A percentile compares a stretch with the other conserved stretches of the same genome.
These are phyloP conservation scores for Exophiala calicioides DNA, from an alignment of 2,329 filamentous ascomycete genomes.

Conservation along the genomic window DNA sequence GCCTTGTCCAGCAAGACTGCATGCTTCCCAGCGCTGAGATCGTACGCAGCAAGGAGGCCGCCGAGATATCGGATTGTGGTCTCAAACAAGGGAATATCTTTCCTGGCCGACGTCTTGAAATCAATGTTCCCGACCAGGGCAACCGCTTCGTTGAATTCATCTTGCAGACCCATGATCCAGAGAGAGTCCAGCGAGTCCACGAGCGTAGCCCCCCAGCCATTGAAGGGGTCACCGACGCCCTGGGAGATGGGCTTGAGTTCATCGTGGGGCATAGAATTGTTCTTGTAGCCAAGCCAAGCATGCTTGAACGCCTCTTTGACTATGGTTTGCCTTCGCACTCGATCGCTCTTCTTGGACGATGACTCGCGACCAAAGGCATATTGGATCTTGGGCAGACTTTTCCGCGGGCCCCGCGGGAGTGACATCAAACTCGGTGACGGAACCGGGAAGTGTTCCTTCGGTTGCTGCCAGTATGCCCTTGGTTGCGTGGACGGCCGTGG, in stretches of 20 bases:
- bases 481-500: conserved; percentile 21
- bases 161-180: conserved; percentile 79
- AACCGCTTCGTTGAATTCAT: conserved; percentile 79
- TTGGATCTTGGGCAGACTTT: conserved; percentile 75
- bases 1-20: conserved; percentile 73
- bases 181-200: conserved; percentile 81
- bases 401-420: conserved; percentile 71
- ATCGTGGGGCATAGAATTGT: conserved; percentile 80
- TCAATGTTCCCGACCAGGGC: conserved; percentile 72
- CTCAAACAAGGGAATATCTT: conserved; percentile 85
- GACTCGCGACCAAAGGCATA: conserved; percentile 69
- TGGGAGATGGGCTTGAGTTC: conserved; percentile 76
- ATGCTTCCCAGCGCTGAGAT: conserved; percentile 72
- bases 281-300: conserved; percentile 80
- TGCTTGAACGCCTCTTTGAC: conserved; percentile 75
- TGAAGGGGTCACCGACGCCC: conserved; percentile 74
- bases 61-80: conserved; percentile 90
- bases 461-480: conserved; percentile 66
- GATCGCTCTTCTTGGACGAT: conserved; percentile 59
- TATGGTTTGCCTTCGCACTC: conserved; percentile 63
- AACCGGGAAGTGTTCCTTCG: conserved; percentile 76
- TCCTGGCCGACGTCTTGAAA: conserved; percentile 70
- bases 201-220: conserved; percentile 85
- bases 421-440: conserved; percentile 68
- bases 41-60: conserved; percentile 81